These are phyloP conservation scores for Eudorina sp. DNA, from an alignment of 139 green algal species.

Conservation along the genomic window DNA sequence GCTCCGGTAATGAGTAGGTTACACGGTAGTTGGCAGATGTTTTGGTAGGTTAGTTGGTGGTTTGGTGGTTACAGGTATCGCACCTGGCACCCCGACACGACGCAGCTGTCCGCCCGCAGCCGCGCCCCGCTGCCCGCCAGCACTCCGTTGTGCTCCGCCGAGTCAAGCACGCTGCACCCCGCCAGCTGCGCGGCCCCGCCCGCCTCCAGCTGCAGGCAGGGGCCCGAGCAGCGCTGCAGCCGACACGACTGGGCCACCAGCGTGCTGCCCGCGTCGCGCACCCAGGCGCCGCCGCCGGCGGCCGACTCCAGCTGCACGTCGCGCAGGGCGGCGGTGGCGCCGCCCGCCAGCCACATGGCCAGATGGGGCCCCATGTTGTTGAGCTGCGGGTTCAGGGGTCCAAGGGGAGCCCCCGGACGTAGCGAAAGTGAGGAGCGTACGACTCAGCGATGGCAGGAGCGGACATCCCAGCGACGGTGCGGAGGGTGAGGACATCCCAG, in stretches of 20 bases:
- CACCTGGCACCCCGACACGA: slow-evolving; percentile 4
- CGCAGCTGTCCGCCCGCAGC: slow-evolving; percentile 14
- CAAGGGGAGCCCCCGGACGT: no score
- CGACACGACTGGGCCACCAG: neutral
- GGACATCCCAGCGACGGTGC: no score
- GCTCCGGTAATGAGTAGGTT: no score
- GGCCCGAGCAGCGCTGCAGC: slow-evolving; percentile 19
- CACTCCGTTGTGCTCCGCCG: neutral
- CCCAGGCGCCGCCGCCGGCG: neutral
- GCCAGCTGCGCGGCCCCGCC: neutral
- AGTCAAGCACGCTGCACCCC: neutral
- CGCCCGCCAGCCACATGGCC: slow-evolving; percentile 12
- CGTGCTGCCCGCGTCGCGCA: slow-evolving; percentile 20
- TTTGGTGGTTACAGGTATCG: no score
- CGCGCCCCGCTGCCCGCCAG: neutral
- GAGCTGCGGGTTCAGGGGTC: neutral
- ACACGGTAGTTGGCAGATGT: no score
- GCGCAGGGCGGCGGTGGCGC: neutral
- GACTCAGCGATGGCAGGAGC: no score
- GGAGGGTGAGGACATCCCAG: no score
- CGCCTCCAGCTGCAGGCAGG: slow-evolving; percentile 31
- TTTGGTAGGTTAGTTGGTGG: no score
- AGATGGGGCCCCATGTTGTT: neutral
- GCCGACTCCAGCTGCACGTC: neutral
- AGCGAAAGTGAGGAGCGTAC: no score